These are phyloP conservation scores for Endocalyx cinctus DNA, from an alignment of 2,329 filamentous ascomycete species.

Conservation along the genomic window DNA sequence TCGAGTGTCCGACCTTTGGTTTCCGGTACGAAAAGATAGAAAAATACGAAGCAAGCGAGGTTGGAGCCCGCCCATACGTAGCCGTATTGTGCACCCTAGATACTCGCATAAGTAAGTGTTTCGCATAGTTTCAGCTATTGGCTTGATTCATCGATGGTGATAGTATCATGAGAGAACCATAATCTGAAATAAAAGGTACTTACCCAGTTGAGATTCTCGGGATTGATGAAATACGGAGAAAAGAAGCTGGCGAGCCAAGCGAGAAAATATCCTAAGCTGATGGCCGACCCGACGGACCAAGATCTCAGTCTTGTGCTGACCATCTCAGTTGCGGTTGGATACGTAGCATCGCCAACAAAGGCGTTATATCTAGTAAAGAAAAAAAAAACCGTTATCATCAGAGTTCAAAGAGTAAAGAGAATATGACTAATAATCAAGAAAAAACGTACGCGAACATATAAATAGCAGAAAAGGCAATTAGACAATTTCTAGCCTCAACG, in stretches of 20 bases:
- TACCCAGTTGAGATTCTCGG: conserved; percentile 25
- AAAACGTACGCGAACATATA: conserved; percentile 32
- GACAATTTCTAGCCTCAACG: conserved; percentile 23
- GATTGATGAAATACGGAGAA: conserved; percentile 27
- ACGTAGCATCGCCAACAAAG: conserved; percentile 36
- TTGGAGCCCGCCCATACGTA: conserved; percentile 37
- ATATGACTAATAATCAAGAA: no score
- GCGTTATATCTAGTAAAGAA: no score
- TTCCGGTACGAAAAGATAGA: conserved; percentile 24
- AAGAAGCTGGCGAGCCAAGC: conserved; percentile 32
- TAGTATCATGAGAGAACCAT: conserved; percentile 1
- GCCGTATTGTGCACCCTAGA: conserved; percentile 36
- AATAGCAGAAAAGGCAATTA: conserved; percentile 31
- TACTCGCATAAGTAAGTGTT: no score
- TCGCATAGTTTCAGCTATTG: no score
- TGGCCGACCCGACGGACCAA: conserved; percentile 46
- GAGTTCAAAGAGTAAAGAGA: no score
- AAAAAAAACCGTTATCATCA: no score
- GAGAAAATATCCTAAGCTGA: conserved; percentile 42
- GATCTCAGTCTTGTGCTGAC: conserved; percentile 39
- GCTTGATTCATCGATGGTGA: no score
- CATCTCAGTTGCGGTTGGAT: conserved; percentile 37
- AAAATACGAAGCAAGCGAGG: conserved; percentile 23
- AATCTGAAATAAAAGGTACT: conserved; percentile 1
- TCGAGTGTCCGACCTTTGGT: conserved; percentile 24